Evolutionary conservation across 768 basidiomycete genomes (phyloP).

Genomic region (Lanmaoa pseudosensibilis): DNA sequence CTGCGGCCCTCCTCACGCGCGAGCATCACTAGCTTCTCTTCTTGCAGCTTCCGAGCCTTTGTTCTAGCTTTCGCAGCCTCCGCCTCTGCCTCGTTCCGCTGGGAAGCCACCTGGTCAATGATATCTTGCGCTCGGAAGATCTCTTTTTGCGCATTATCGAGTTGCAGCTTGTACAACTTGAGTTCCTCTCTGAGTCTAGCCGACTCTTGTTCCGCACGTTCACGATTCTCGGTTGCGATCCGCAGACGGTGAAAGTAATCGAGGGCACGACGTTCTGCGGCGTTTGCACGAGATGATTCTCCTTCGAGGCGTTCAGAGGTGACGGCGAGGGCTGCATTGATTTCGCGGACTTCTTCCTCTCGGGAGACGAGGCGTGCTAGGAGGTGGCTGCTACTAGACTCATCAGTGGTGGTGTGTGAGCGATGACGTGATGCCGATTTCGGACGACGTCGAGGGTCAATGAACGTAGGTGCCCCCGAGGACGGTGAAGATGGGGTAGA

Average conservation of each 20-base stretch:
- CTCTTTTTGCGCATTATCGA: slow-evolving; percentile 46
- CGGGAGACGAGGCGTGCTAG: slow-evolving; percentile 30
- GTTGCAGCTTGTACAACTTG: slow-evolving; percentile 45
- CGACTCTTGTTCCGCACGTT: slow-evolving; percentile 39
- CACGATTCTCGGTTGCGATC: slow-evolving; percentile 40
- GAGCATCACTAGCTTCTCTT: slow-evolving; percentile 40
- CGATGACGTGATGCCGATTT: slow-evolving; percentile 30
- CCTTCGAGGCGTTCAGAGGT: slow-evolving; percentile 37
- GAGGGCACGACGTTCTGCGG: slow-evolving; percentile 47
- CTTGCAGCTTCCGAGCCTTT: slow-evolving; percentile 43
- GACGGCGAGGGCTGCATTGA: slow-evolving; percentile 28
- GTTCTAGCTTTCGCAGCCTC: slow-evolving; percentile 45
- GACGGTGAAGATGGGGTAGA: slow-evolving; percentile 30
- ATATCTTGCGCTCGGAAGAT: slow-evolving; percentile 44
- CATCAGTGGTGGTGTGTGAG: slow-evolving; percentile 28
- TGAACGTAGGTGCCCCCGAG: slow-evolving; percentile 18
- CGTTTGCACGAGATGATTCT: slow-evolving; percentile 43
- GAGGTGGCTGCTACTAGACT: slow-evolving; percentile 31
- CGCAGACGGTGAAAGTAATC: slow-evolving; percentile 45
- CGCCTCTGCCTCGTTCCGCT: slow-evolving; percentile 47
- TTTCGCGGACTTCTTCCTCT: slow-evolving; percentile 34
- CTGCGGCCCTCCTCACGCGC: slow-evolving; percentile 46
- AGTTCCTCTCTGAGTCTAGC: slow-evolving; percentile 43
- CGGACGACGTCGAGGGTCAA: slow-evolving; percentile 20
- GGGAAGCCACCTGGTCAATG: slow-evolving; percentile 41